phyloP scores from a whole-genome alignment of 768 basidiomycete genomes.

The Lactarius pseudohatsudake region DNA sequence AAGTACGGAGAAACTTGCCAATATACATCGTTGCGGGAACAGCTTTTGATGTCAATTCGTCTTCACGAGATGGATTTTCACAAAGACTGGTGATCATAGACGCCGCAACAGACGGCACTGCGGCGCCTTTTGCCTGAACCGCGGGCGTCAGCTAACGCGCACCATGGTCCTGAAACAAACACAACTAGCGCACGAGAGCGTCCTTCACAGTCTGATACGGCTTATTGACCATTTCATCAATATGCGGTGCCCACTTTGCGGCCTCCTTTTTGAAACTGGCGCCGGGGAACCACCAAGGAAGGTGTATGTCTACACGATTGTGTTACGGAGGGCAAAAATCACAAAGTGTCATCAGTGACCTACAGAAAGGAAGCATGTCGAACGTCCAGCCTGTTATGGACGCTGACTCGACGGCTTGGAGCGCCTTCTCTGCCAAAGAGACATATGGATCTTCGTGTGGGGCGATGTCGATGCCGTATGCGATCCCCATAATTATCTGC shows the following conservation, averaged over 20 bases:
- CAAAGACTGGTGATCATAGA: constrained; percentile 21
- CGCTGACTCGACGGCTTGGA: constrained; percentile 24
- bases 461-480: constrained; percentile 29
- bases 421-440: constrained; percentile 25
- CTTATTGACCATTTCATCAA: constrained; percentile 30
- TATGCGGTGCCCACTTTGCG: constrained; percentile 24
- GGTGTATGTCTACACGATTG: constrained; percentile 24
- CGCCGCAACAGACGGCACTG: constrained; percentile 21
- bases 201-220: constrained; percentile 30
- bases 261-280: constrained; percentile 33
- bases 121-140: constrained; percentile 12
- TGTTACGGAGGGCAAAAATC: neutral
- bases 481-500: constrained; percentile 30
- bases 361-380: constrained; percentile 28
- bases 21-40: constrained; percentile 26
- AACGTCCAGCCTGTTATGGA: constrained; percentile 25
- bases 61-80: constrained; percentile 19
- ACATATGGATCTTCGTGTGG: constrained; percentile 29
- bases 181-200: constrained; percentile 10
- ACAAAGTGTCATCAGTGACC: constrained; percentile 2
- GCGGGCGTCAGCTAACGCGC: neutral
- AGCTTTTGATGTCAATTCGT: constrained; percentile 22
- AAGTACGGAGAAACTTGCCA: constrained; percentile 10
- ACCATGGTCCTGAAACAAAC: neutral
- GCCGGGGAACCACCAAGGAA: constrained; percentile 34